Evolutionary conservation across 371 early-diverging fungal genomes (phyloP), one percentile per base, ranked within the genome.

Genomic region (Zychaea mexicana): DNA sequence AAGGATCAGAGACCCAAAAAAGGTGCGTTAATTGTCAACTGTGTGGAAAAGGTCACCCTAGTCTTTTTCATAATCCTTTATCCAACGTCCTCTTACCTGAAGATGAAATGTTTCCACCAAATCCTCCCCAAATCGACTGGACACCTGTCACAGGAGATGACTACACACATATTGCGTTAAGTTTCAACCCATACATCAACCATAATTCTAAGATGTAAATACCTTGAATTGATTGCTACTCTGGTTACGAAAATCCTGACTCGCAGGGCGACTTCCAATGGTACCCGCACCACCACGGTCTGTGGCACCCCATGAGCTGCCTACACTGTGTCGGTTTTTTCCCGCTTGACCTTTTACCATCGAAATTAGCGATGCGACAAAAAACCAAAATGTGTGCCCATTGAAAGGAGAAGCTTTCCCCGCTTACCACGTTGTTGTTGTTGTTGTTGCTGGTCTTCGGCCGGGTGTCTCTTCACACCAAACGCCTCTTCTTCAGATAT

Each of bases 131-230:
- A 46, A 80, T 80, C 7, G 77, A 77, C 8, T 27, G 28, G 5
- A 57, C 39, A 31, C 28, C 46, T 31, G 74, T 94, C 38, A 96
- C 96, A 0, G 96, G 96, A 54, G 96, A 96, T 74, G 83, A 90
- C 62, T 58, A 58, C 22, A 26, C n/a, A 47, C n/a, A 57, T 8
- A 22, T 1, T 36, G 30, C n/a, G n/a, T 32, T 22, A 10, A 12
- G 30, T 32, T n/a, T 30, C 28, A 28, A 30, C 56, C 22, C 15
- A 36, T 36, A 7, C 38, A 36, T 36, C 38, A 36, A 36, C 9
- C 38, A 36, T 15, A 36, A n/a, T n/a, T n/a, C n/a, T n/a, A n/a
- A n/a, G 12, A 19, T 36, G 8, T 21, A 33, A 28, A 9, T 28
- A 42, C 42, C 26, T 58, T 28, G 19, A 36, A 58, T 10, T 39